Evolutionary conservation across 2,329 filamentous ascomycete genomes (phyloP), one percentile per base, ranked within the genome.

Genomic region (Aspergillus chevalieri): DNA sequence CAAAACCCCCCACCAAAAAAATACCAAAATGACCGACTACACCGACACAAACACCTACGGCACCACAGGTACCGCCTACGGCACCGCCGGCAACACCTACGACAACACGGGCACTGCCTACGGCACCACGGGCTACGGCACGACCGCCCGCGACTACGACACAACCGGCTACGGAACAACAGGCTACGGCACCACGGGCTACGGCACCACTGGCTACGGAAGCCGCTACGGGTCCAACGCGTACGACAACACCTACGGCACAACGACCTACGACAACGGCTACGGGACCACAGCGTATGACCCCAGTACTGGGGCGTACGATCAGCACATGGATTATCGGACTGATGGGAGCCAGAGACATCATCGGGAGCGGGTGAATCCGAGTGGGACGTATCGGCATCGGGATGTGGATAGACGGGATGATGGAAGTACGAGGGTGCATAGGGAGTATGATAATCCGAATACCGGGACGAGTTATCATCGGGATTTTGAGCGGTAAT

Each of bases 401-500:
- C 60, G 64, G 12, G 65, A 67, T 41, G 64, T 67, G 41, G 64
- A 67, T 46, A 50, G 56, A 14, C 55, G 52, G 8, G 63, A 65
- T 34, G 63, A 66, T 42, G 63, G 64, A 44, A 56, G 59, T 4
- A 55, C 54, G 17, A 61, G 57, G 38, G 62, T 65, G 47, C 64
- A 66, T 47, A 56, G 62, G 30, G 65, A 67, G 50, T 66, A 66
- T 43, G 57, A 59, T 26, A 65, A 66, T 39, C 62, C 64, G 15
- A 66, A 66, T 47, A 66, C 63, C 2, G 63, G 64, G 44, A 66
- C 62, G 34, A 63, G 58, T 47, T 66, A 65, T 50, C 63, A 65
- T 41, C 57, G 63, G 19, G 65, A 67, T 46, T 65, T 64, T 52
- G 63, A 66, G 50, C 53, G 59, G 30, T 61, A 56, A 52, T 44